phyloP scores from a whole-genome alignment of 345 rosid species.

The Geranium rotundifolium region DNA sequence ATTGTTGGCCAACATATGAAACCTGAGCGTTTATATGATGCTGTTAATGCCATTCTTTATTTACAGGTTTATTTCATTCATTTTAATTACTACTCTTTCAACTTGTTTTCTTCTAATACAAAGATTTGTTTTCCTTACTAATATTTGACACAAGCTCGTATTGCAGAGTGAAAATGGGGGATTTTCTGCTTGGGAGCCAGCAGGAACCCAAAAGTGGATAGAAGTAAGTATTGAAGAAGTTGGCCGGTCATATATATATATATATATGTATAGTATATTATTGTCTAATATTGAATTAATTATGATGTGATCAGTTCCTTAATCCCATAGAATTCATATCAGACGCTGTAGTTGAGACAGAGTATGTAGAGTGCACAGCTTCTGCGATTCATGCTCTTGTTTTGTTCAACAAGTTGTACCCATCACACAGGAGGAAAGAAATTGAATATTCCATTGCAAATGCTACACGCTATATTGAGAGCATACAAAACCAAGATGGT shows the following conservation, averaged over 20 bases:
- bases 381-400: not conserved
- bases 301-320: conserved; percentile 21
- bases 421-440: conserved; percentile 34
- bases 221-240: no score
- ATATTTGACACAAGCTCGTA: no score
- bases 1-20: no score
- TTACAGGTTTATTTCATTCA: conserved; percentile 20
- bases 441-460: conserved; percentile 33
- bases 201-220: conserved; percentile 33
- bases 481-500: conserved; percentile 38
- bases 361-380: conserved; percentile 10
- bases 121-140: no score
- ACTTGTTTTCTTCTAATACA: no score
- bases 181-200: conserved; percentile 52
- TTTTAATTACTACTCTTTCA: no score
- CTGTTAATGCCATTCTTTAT: no score
- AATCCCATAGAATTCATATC: conserved; percentile 49
- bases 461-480: conserved; percentile 23
- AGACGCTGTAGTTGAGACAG: conserved; percentile 33
- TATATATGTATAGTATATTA: not conserved
- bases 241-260: no score
- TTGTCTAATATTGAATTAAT: no score
- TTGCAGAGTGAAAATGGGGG: conserved; percentile 44
- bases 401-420: conserved; percentile 33
- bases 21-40: no score